Base-by-base conservation (phyloP, 2,329 filamentous ascomycete genomes). In the Xylariaceae sp. region DNA sequence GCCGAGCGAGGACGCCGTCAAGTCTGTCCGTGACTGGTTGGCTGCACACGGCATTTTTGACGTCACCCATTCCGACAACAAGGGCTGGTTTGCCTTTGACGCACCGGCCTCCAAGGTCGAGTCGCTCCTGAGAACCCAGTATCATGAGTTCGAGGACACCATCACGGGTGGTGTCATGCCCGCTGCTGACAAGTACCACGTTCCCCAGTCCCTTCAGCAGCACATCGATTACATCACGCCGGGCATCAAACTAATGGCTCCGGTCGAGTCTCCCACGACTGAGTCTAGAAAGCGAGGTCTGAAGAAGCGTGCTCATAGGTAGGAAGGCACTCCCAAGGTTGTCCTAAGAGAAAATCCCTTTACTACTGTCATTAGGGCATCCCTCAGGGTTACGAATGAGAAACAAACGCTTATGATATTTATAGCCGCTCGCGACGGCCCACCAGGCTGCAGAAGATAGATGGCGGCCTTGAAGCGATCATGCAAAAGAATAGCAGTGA, bases 151-250 rank as follows among this genome's bases (percentile, higher is more conserved):
- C 45, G 61, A 66, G 45, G 60, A 68, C 49, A 42, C 38, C 32
- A 35, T 10, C 18, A 48, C 57, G 15, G 64, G 64, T 5, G 58
- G 56, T 19, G 39, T 54, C 7, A 58, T 59, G 42, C 52, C 64
- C 33, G 65, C 62, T 44, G 65, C 61, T 32, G 56, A 60, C 41
- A 60, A 55, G 42, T 75, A 76, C 55, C 70, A 71, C 48, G 60
- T 76, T 12, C 74, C 74, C 5, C 57, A 63, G 17, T 62, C 69
- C 39, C 48, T 77, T 27, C 64, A 66, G 42, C 51, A 65, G 11
- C 71, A 75, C 49, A 65, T 77, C 47, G 74, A 76, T 60, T 76
- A 75, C 57, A 68, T 77, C 32, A 76, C 70, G 9, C 75, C 75
- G 1, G 73, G 73, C n/a, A 66, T 74, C 43, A 73, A 71, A 53